Evolutionary conservation across 2,329 filamentous ascomycete species (phyloP).

Genomic region (Colletotrichum filicis): DNA sequence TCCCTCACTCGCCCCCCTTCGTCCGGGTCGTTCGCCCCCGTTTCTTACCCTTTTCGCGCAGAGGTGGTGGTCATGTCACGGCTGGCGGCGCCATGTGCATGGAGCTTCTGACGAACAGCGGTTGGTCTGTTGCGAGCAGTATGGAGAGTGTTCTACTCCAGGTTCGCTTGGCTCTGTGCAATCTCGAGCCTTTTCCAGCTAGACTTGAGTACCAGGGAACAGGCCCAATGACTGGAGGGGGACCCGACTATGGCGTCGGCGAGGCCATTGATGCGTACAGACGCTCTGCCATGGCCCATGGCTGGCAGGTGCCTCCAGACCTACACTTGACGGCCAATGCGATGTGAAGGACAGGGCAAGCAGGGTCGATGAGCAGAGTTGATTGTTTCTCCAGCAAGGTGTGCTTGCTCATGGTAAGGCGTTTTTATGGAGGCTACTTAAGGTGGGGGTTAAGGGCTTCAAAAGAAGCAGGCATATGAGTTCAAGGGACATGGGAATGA

Average conservation of each 20-base stretch:
- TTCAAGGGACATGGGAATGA: neutral
- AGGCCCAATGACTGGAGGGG: neutral
- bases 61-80: conserved; percentile 89
- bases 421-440: neutral
- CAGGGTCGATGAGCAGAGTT: too few species aligned
- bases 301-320: conserved; percentile 77
- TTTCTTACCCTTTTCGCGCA: conserved; percentile 76
- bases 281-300: conserved; percentile 67
- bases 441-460: neutral
- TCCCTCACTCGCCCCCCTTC: conserved; percentile 84
- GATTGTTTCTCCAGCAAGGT: too few species aligned
- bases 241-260: conserved; percentile 68
- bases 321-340: conserved; percentile 58
- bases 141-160: conserved; percentile 86
- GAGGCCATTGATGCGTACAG: conserved; percentile 80
- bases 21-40: conserved; percentile 84
- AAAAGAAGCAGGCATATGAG: neutral
- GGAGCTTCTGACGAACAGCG: conserved; percentile 84
- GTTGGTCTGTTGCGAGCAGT: conserved; percentile 79
- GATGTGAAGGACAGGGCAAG: conserved; percentile 10
- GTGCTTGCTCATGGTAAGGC: neutral
- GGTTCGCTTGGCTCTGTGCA: conserved; percentile 80
- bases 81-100: conserved; percentile 85
- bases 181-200: conserved; percentile 75
- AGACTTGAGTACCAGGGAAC: conserved; percentile 60